Conservation (phyloP, 768 basidiomycete genomes). For the Chalciporus piperatus region DNA sequence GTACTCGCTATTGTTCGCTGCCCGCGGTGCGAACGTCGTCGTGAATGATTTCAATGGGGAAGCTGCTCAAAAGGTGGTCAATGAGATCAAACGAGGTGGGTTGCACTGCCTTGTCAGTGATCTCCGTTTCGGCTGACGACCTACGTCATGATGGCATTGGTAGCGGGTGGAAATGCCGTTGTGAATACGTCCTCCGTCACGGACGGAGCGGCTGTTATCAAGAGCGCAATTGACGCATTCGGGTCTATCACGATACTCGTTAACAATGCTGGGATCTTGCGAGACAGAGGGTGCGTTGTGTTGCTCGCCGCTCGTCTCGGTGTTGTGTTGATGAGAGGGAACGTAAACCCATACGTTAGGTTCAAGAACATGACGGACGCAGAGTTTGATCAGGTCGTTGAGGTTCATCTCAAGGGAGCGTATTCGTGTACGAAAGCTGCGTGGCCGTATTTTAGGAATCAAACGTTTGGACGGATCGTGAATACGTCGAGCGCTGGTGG, state of each 20-base stretch:
- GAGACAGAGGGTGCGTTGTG: constrained; percentile 68
- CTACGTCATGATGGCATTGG: background rate
- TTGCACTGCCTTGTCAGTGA: too few species aligned
- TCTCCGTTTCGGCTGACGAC: background rate
- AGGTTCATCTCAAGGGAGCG: constrained; percentile 93
- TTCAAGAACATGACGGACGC: constrained; percentile 98
- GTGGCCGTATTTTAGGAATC: constrained; percentile 94
- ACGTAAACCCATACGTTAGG: too few species aligned
- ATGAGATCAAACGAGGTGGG: constrained; percentile 80
- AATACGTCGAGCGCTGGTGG: constrained; percentile 97
- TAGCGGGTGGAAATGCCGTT: constrained; percentile 88
- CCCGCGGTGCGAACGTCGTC: constrained; percentile 89
- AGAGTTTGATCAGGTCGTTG: constrained; percentile 86
- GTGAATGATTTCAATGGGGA: constrained; percentile 91
- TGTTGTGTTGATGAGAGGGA: too few species aligned
- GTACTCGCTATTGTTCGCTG: constrained; percentile 89
- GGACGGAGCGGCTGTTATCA: constrained; percentile 83
- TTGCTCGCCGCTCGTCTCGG: background rate
- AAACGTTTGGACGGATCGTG: constrained; percentile 91
- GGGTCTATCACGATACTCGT: constrained; percentile 84
- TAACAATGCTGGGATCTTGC: constrained; percentile 92
- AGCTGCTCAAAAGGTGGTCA: constrained; percentile 89
- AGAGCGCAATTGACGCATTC: constrained; percentile 82
- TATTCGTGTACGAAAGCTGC: constrained; percentile 91
- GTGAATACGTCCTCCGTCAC: constrained; percentile 83